Conservation (phyloP, 768 basidiomycete species). For the Lactarius quietus region DNA sequence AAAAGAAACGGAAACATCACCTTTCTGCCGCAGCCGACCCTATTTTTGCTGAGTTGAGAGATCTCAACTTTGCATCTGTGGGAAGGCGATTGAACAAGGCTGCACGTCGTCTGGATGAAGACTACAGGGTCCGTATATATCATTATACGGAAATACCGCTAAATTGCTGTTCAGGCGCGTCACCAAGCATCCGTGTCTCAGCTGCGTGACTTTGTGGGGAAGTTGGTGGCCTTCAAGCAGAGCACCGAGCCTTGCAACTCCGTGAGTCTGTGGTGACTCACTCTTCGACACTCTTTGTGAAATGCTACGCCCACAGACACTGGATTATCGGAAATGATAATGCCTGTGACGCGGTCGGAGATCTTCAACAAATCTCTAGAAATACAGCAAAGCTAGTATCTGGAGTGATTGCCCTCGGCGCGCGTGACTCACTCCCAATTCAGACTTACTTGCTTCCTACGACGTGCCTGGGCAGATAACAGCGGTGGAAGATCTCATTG, state of each 20-base stretch:
- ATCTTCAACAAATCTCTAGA: conserved; percentile 90
- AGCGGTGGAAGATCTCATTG: conserved; percentile 89
- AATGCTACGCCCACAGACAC: conserved; percentile 58
- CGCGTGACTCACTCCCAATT: conserved; percentile 12
- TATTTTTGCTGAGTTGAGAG: conserved; percentile 77
- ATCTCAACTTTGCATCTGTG: conserved; percentile 89
- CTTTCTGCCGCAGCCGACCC: conserved; percentile 76
- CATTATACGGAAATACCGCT: background rate
- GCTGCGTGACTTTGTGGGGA: conserved; percentile 92
- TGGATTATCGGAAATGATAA: conserved; percentile 86
- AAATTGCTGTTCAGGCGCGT: conserved; percentile 51
- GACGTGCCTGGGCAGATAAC: conserved; percentile 73
- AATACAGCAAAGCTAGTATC: conserved; percentile 81
- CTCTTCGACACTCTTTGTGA: background rate
- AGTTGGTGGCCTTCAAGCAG: conserved; percentile 85
- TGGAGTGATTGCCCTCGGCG: background rate
- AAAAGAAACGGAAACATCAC: conserved; percentile 87
- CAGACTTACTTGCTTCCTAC: conserved; percentile 94
- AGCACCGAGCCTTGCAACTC: conserved; percentile 83
- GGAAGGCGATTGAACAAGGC: conserved; percentile 76
- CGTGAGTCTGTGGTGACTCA: conserved; percentile 54
- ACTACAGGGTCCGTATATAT: conserved; percentile 68
- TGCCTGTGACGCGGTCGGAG: conserved; percentile 79
- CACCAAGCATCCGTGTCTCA: conserved; percentile 88
- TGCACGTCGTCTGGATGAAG: conserved; percentile 83